Evolutionary conservation across 192 early-diverging fungal species (phyloP), one percentile per base, ranked within the genome.

Genomic region (Funneliformis mosseae): DNA sequence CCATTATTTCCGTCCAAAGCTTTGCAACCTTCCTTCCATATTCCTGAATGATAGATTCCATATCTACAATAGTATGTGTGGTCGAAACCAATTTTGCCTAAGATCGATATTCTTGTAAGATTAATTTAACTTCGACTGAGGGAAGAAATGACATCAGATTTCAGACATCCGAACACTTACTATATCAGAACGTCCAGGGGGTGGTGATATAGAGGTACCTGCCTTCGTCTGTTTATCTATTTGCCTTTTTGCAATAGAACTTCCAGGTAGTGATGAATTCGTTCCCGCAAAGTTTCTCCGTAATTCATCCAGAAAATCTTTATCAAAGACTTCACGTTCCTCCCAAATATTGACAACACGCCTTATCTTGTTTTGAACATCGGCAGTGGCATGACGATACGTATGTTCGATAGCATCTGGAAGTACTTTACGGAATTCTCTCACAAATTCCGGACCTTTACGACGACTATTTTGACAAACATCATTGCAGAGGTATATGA

Each of bases 281-380:
- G 39, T 55, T 50, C 73, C 43, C 33, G 48, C 1, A 4, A 74
- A 39, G 16, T 25, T 21, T 55, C 11, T 41, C 33, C 50, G 25
- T 50, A 82, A 61, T 33, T 80, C 41, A 8, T 45, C 8, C 55
- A 82, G 61, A 45, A 82, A 82, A 5, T 68, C 81, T 8, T n/a
- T 46, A 25, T 82, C 81, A 62, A 72, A 82, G 39, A 82, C 76
- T 33, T 67, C 41, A 25, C 81, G 60, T 60, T 82, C 69, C 18
- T 82, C 78, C 81, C 81, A 82, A 23, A 82, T 74, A 25, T 80
- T 72, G 12, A 82, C 11, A 41, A 82, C 78, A 8, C 64, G 62
- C 41, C 10, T 67, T 50, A 82, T 50, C 18, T 28, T 50, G 18
- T 18, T 39, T 27, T 60, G 78, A 33, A 82, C 69, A 18, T 67